A percentile compares a stretch with the other conserved stretches of the same genome.
Conservation (phyloP, 1,284 basidiomycete genomes). For the Trichosporon inkin region DNA sequence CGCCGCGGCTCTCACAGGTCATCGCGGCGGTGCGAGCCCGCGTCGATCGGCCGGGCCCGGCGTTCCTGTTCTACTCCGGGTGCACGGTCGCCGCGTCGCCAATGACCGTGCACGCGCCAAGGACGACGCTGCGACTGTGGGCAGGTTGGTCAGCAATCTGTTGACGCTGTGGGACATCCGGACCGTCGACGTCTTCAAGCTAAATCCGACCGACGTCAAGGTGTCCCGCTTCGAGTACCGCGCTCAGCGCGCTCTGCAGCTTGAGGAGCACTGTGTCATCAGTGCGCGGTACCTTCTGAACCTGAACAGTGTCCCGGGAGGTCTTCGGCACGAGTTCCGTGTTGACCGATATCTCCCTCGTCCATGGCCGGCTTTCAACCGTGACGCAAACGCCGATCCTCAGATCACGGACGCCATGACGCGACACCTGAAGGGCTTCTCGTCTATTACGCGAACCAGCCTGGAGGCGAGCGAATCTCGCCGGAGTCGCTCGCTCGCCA, state of each 20-base stretch:
- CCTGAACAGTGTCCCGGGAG: neutral
- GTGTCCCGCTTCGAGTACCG: neutral
- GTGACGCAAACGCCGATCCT: too few species aligned
- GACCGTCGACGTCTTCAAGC: neutral
- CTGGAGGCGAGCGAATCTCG: neutral
- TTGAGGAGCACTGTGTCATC: neutral
- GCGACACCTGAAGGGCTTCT: neutral
- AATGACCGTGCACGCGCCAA: neutral
- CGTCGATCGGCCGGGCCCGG: neutral
- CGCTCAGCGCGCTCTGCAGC: neutral
- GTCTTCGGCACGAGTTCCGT: neutral
- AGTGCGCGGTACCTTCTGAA: neutral
- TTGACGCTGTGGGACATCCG: neutral
- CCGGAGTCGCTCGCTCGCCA: neutral
- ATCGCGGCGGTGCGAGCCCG: neutral
- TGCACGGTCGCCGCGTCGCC: neutral
- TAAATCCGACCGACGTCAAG: neutral
- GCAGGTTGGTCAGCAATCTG: neutral
- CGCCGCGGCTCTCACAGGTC: neutral
- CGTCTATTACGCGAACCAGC: neutral
- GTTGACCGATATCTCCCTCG: neutral
- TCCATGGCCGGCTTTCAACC: neutral
- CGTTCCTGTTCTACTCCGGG: neutral
- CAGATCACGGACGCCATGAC: neutral
- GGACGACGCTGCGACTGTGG: neutral